These are phyloP conservation scores for Mycosphaerelloides madeirae DNA, from an alignment of 2,329 filamentous ascomycete genomes.

Conservation along the genomic window DNA sequence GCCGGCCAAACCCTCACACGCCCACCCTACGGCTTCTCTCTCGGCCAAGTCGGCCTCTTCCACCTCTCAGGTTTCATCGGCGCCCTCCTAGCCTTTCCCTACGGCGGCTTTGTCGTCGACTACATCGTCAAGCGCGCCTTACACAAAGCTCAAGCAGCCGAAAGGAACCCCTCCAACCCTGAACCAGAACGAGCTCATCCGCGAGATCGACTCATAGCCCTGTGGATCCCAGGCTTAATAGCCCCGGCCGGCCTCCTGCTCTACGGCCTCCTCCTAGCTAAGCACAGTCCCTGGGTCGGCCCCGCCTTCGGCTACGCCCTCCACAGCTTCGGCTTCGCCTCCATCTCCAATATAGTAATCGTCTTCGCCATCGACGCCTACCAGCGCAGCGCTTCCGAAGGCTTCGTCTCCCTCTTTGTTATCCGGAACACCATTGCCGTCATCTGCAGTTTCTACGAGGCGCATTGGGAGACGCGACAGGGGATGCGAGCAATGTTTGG, in stretches of 20 bases:
- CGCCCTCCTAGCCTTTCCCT: slow-evolving; percentile 17
- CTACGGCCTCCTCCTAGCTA: slow-evolving; percentile 27
- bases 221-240: slow-evolving; percentile 25
- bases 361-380: slow-evolving; percentile 31
- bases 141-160: slow-evolving; percentile 11
- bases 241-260: slow-evolving; percentile 30
- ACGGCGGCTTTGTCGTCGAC: slow-evolving; percentile 31
- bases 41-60: slow-evolving; percentile 21
- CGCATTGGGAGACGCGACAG: slow-evolving; percentile 21
- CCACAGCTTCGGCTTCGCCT: slow-evolving; percentile 30
- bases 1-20: slow-evolving; percentile 17
- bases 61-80: slow-evolving; percentile 25
- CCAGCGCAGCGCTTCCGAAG: slow-evolving; percentile 25
- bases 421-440: slow-evolving; percentile 27
- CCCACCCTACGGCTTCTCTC: slow-evolving; percentile 19
- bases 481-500: slow-evolving; percentile 23
- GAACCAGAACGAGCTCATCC: not conserved
- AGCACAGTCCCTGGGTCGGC: slow-evolving; percentile 19
- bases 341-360: slow-evolving; percentile 27
- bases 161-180: no score
- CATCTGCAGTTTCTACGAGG: slow-evolving; percentile 26
- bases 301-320: slow-evolving; percentile 27
- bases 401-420: slow-evolving; percentile 29
- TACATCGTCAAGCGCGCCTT: slow-evolving; percentile 21
- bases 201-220: not conserved